phyloP scores from a whole-genome alignment of 1,284 basidiomycete genomes.

The Papiliotrema laurentii region DNA sequence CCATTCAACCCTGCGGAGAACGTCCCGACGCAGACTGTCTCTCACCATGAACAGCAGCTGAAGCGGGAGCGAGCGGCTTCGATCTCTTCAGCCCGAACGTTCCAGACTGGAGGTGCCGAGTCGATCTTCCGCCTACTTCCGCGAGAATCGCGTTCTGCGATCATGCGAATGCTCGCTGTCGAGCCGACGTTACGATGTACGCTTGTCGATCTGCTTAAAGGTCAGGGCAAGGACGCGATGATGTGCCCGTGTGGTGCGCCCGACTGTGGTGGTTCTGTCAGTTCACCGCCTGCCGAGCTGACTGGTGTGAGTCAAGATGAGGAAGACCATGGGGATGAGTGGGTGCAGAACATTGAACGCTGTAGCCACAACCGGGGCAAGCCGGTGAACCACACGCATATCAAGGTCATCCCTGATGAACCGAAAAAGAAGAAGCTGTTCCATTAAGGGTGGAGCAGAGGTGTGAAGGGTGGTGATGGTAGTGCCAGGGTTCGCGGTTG shows the following conservation, averaged over 20 bases:
- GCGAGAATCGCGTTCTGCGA: slow-evolving; percentile 79
- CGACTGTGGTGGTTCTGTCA: slow-evolving; percentile 49
- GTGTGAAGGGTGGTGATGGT: too few species aligned
- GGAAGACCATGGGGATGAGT: slow-evolving; percentile 48
- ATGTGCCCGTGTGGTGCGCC: slow-evolving; percentile 67
- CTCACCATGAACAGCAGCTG: slow-evolving; percentile 35
- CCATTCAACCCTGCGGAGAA: slow-evolving; percentile 1
- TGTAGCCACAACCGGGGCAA: slow-evolving; percentile 55
- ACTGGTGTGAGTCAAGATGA: slow-evolving; percentile 38
- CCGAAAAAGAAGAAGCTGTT: slow-evolving; percentile 49
- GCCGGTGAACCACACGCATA: slow-evolving; percentile 40
- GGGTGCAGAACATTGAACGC: slow-evolving; percentile 68
- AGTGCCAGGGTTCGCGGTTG: too few species aligned
- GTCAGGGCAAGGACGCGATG: slow-evolving; percentile 66
- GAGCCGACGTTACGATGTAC: slow-evolving; percentile 88
- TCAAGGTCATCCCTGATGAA: slow-evolving; percentile 49
- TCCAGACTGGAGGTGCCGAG: slow-evolving; percentile 79
- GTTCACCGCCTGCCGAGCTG: slow-evolving; percentile 43
- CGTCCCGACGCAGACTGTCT: slow-evolving; percentile 5
- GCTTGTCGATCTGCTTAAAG: slow-evolving; percentile 84
- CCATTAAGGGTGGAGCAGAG: slow-evolving; percentile 42
- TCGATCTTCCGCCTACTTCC: slow-evolving; percentile 96
- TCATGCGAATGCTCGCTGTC: slow-evolving; percentile 90
- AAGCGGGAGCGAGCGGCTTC: slow-evolving; percentile 39
- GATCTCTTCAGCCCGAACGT: slow-evolving; percentile 54